A percentile compares a stretch with the other conserved stretches of the same genome.
These are phyloP conservation scores for Apophysomyces variabilis DNA, from an alignment of 371 early-diverging fungal genomes.

Conservation along the genomic window DNA sequence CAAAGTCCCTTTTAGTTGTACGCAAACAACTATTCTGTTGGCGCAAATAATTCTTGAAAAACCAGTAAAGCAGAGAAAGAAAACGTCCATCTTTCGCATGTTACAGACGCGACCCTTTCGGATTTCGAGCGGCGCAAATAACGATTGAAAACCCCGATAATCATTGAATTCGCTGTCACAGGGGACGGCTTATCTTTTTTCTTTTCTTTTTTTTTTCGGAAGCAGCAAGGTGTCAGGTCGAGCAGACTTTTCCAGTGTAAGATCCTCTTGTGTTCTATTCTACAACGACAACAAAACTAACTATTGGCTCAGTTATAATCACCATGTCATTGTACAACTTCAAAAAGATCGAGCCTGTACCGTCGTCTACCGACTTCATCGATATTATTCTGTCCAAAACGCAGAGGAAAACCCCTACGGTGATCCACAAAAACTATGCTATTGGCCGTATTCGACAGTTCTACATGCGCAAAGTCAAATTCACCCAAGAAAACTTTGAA, in stretches of 20 bases:
- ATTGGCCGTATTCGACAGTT: constrained; percentile 98
- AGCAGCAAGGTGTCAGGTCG: constrained; percentile 8
- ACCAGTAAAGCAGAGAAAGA: too few species aligned
- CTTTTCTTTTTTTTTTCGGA: constrained; percentile 14
- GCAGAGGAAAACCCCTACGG: constrained; percentile 99
- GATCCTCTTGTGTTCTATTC: constrained; percentile 5
- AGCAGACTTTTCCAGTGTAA: constrained; percentile 15
- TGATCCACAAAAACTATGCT: constrained; percentile 95
- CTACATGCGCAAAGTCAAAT: constrained; percentile 99
- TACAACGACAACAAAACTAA: neutral
- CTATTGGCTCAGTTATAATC: neutral
- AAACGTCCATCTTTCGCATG: too few species aligned
- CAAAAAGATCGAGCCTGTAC: constrained; percentile 98
- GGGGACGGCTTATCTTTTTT: constrained; percentile 15
- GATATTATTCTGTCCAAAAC: constrained; percentile 99
- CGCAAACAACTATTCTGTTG: too few species aligned
- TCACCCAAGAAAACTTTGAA: constrained; percentile 97
- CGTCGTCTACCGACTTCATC: constrained; percentile 93
- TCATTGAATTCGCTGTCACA: neutral
- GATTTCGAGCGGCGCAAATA: too few species aligned
- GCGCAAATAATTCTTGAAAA: too few species aligned
- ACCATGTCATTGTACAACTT: constrained; percentile 87
- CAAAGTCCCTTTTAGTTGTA: too few species aligned
- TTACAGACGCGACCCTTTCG: too few species aligned
- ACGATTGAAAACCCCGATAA: too few species aligned